Evolutionary conservation across 371 early-diverging fungal genomes (phyloP).

Genomic region (Mucor irregularis): DNA sequence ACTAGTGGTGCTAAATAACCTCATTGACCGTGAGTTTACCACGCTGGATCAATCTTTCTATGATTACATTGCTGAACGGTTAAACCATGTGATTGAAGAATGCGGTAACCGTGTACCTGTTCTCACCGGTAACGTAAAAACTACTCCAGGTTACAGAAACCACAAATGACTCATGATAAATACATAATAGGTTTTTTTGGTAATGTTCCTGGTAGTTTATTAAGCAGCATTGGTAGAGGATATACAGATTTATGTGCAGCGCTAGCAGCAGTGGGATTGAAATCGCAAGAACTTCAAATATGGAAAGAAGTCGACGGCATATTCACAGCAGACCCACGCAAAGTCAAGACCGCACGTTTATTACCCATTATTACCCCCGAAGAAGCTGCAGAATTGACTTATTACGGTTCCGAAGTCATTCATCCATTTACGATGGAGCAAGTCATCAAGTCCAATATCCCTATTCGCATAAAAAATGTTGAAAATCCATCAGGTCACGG

Average conservation of each 20-base stretch:
- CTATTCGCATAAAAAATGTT: slow-evolving; percentile 97
- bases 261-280: slow-evolving; percentile 86
- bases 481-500: slow-evolving; percentile 89
- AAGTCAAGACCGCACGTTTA: slow-evolving; percentile 84
- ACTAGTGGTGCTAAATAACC: slow-evolving; percentile 80
- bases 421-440: slow-evolving; percentile 99
- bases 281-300: slow-evolving; percentile 90
- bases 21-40: slow-evolving; percentile 74
- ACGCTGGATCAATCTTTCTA: slow-evolving; percentile 89
- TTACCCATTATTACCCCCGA: slow-evolving; percentile 95
- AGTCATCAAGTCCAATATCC: slow-evolving; percentile 90
- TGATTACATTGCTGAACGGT: slow-evolving; percentile 74
- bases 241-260: slow-evolving; percentile 99
- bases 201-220: slow-evolving; percentile 90
- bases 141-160: too few species aligned
- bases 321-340: slow-evolving; percentile 98
- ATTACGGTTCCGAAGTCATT: slow-evolving; percentile 97
- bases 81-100: slow-evolving; percentile 60
- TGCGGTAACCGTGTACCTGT: slow-evolving; percentile 78
- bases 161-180: not conserved
- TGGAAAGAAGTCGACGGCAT: slow-evolving; percentile 99
- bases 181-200: slow-evolving; percentile 85
- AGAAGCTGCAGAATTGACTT: slow-evolving; percentile 97
- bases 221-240: slow-evolving; percentile 93
- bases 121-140: slow-evolving; percentile 68